Evolutionary conservation across 2,329 filamentous ascomycete species (phyloP).

Genomic region (Pyrenophora tritici-repentis): DNA sequence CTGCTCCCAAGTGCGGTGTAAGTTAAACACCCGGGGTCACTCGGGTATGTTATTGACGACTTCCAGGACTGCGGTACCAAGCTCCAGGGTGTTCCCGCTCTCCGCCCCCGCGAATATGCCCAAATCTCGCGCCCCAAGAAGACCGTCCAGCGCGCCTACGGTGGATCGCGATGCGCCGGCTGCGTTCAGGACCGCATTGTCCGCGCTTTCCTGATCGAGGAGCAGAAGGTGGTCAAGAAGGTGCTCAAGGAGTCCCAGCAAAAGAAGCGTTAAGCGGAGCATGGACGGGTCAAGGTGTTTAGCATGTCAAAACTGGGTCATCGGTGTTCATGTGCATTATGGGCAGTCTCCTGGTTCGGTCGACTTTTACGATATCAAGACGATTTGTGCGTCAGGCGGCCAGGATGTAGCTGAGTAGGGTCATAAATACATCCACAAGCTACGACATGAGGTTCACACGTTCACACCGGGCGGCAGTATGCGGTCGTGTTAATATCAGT

Average conservation of each 20-base stretch:
- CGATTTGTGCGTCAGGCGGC: constrained; percentile 44
- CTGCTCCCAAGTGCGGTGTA: constrained; percentile 84
- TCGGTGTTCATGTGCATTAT: constrained; percentile 51
- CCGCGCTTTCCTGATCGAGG: constrained; percentile 98
- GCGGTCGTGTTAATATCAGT: neutral
- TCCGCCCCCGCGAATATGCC: constrained; percentile 97
- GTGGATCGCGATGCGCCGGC: constrained; percentile 97
- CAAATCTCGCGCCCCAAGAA: constrained; percentile 98
- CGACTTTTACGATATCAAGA: constrained; percentile 46
- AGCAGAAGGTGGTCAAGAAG: constrained; percentile 99
- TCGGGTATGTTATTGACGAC: constrained; percentile 18
- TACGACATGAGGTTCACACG: constrained; percentile 15
- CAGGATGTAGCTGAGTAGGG: constrained; percentile 45
- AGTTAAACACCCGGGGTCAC: constrained; percentile 19
- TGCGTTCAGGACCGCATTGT: constrained; percentile 98
- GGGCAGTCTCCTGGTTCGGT: constrained; percentile 47
- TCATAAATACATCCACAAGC: constrained; percentile 43
- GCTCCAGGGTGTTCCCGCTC: constrained; percentile 94
- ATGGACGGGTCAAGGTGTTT: constrained; percentile 32
- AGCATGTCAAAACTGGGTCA: constrained; percentile 47
- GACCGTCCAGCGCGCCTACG: constrained; percentile 96
- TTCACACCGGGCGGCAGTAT: constrained; percentile 1
- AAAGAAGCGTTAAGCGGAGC: constrained; percentile 61
- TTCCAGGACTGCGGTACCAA: constrained; percentile 94
- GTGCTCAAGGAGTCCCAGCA: constrained; percentile 97